phyloP scores from a whole-genome alignment of 768 basidiomycete species.

The Trametes cingulata region DNA sequence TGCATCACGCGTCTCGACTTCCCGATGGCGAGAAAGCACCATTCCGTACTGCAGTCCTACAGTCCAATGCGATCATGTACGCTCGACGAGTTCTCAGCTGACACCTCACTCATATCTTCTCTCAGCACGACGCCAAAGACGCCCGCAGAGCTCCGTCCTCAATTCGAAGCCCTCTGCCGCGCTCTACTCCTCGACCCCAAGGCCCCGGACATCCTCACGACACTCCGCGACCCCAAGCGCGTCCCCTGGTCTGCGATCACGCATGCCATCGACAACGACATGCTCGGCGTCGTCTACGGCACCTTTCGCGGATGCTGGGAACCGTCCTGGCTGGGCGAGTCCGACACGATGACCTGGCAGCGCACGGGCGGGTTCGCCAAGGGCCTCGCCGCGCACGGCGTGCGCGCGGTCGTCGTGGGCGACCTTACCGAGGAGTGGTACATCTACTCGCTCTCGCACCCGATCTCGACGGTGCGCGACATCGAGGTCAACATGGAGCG shows the following conservation, averaged over 20 bases:
- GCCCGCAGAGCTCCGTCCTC: conserved; percentile 53
- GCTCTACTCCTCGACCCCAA: conserved; percentile 57
- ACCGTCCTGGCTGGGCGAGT: conserved; percentile 53
- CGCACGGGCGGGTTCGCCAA: conserved; percentile 58
- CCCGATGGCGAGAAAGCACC: conserved; percentile 58
- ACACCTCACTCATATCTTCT: neutral
- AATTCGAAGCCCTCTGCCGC: conserved; percentile 63
- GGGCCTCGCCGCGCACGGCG: conserved; percentile 55
- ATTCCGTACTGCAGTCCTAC: conserved; percentile 63
- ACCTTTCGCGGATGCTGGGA: conserved; percentile 72
- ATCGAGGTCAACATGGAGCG: conserved; percentile 57
- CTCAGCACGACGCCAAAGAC: conserved; percentile 55
- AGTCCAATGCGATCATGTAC: conserved; percentile 76
- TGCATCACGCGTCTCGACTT: conserved; percentile 68
- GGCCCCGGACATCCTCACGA: conserved; percentile 47
- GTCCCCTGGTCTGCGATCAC: conserved; percentile 54
- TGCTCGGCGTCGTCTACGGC: conserved; percentile 51
- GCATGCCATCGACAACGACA: conserved; percentile 57
- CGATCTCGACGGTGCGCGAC: conserved; percentile 50
- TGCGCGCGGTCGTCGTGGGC: conserved; percentile 64
- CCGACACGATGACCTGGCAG: conserved; percentile 69
- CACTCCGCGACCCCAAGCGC: conserved; percentile 49
- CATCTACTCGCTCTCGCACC: conserved; percentile 71
- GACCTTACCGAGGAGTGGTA: conserved; percentile 78
- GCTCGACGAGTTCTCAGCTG: conserved; percentile 21